A percentile compares a stretch with the other conserved stretches of the same genome.
These are phyloP conservation scores for Penicillium flavigenum DNA, from an alignment of 495 filamentous ascomycete genomes.

Conservation along the genomic window DNA sequence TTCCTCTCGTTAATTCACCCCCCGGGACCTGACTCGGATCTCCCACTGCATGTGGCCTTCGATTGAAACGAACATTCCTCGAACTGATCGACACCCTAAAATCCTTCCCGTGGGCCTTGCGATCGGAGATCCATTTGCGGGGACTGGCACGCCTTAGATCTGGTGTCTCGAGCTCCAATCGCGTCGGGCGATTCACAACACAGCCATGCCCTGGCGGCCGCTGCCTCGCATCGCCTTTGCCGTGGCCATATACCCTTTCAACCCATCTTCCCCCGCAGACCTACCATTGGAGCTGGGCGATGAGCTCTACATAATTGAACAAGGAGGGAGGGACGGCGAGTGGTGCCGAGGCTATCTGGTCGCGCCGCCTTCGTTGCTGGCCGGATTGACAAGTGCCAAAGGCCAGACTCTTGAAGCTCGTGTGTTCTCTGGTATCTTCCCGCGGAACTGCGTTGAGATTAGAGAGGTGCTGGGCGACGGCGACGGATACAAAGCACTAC, in stretches of 20 bases:
- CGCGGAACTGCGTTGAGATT: conserved; percentile 85
- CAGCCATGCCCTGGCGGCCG: conserved; percentile 90
- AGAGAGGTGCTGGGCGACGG: conserved; percentile 69
- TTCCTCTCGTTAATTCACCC: conserved; percentile 6
- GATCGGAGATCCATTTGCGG: conserved; percentile 23
- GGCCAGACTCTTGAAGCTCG: conserved; percentile 92
- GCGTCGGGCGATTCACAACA: conserved; percentile 9
- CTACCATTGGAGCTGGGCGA: conserved; percentile 97
- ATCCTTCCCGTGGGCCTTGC: conserved; percentile 11
- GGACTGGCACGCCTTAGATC: conserved; percentile 10
- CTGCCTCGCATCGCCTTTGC: conserved; percentile 97
- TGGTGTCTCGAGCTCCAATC: conserved; percentile 17
- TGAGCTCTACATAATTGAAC: conserved; percentile 97
- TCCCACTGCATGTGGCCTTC: conserved; percentile 36
- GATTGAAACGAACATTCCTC: conserved; percentile 30
- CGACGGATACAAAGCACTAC: conserved; percentile 37
- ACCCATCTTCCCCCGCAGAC: conserved; percentile 78
- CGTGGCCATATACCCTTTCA: conserved; percentile 90
- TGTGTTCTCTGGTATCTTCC: conserved; percentile 97
- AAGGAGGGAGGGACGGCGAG: conserved; percentile 76
- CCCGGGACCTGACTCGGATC: conserved; percentile 15
- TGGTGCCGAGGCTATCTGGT: conserved; percentile 97
- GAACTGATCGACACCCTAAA: conserved; percentile 5
- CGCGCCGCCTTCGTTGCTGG: conserved; percentile 87
- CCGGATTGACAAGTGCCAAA: conserved; percentile 86